Evolutionary conservation across 805 yeast species (phyloP).

Genomic region (Candida ipomoeae): DNA sequence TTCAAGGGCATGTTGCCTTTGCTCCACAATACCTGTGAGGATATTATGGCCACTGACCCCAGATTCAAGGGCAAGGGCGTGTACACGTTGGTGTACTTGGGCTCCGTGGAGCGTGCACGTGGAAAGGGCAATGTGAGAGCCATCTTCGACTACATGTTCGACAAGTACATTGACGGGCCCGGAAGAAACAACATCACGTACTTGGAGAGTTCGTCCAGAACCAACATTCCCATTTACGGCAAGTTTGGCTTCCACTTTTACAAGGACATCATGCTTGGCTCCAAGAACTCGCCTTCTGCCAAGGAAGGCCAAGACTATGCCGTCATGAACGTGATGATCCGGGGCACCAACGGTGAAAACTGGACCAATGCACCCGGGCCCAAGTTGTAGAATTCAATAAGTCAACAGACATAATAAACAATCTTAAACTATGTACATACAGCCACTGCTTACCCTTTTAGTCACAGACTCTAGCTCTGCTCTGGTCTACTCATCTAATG

Average conservation of each 20-base stretch:
- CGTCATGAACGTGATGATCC: constrained; percentile 42
- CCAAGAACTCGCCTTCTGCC: constrained; percentile 19
- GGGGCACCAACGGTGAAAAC: constrained; percentile 33
- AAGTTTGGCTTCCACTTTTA: constrained; percentile 48
- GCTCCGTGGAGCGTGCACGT: constrained; percentile 41
- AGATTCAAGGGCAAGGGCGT: constrained; percentile 33
- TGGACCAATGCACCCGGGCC: constrained; percentile 18
- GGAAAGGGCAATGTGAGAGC: constrained; percentile 55
- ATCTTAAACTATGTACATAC: constrained; percentile 5
- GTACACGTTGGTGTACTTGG: constrained; percentile 45
- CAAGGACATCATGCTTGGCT: constrained; percentile 46
- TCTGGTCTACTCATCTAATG: constrained; percentile 34
- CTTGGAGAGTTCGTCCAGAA: constrained; percentile 45
- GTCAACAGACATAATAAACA: neutral
- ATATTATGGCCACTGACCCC: constrained; percentile 41
- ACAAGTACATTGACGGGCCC: constrained; percentile 40
- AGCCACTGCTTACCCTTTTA: too few species aligned
- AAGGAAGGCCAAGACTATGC: constrained; percentile 39
- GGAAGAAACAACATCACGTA: constrained; percentile 37
- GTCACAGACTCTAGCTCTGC: too few species aligned
- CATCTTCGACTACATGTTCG: constrained; percentile 47
- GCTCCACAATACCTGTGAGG: constrained; percentile 44
- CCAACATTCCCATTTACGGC: constrained; percentile 50
- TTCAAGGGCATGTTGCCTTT: constrained; percentile 50
- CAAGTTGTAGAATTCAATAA: constrained; percentile 9